phyloP scores from a whole-genome alignment of 176 grass and related monocot genomes.

The Triticum timopheevii region DNA sequence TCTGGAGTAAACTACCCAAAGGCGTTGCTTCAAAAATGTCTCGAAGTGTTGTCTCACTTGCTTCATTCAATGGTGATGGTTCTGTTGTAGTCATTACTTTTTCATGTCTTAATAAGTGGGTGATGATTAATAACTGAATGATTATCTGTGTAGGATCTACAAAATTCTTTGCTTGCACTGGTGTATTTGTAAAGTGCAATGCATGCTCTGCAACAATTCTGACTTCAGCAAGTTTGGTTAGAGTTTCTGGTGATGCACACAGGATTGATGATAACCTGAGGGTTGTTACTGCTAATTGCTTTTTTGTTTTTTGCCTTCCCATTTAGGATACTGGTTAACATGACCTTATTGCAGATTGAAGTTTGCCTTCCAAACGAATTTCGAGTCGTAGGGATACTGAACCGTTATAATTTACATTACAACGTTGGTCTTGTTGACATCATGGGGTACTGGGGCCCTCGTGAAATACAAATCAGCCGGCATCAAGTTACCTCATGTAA shows the following conservation, averaged over 20 bases:
- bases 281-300: not conserved
- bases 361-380: not conserved
- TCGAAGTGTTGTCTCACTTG: not conserved
- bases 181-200: not conserved
- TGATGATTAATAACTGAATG: not conserved
- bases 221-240: conserved; percentile 12
- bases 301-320: not conserved
- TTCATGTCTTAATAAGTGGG: not conserved
- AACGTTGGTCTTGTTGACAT: not conserved
- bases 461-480: not conserved
- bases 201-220: not conserved
- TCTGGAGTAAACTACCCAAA: not conserved
- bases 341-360: not conserved
- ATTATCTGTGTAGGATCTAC: not conserved
- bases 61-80: not conserved
- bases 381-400: not conserved
- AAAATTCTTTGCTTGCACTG: not conserved
- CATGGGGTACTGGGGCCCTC: not conserved
- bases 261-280: not conserved
- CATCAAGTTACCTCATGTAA: not conserved
- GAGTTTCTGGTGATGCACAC: not conserved
- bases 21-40: not conserved
- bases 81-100: not conserved
- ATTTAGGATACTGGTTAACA: not conserved
- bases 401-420: not conserved